Evolutionary conservation across 129 eudicot species (phyloP), one percentile per base, ranked within the genome.

Genomic region (Logfia minima): DNA sequence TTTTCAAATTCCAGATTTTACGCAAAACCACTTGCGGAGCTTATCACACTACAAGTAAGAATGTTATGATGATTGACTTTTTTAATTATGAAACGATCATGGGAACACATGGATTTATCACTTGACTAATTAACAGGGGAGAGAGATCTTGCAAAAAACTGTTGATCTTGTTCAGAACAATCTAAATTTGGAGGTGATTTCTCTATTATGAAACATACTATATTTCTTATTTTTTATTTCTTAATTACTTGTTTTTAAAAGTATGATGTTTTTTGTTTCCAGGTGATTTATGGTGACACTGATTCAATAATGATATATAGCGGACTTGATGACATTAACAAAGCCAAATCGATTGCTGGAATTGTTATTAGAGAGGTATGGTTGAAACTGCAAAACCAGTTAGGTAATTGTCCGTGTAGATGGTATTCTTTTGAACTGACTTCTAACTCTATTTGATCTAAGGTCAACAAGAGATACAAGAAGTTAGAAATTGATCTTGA

Each of bases 271-370:
- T 6, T 62, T 76, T 66, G 35, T 77, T 58, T 24, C 52, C 87
- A 93, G 98, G 98, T 93, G 71, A 91, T 95, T 22, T 95, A 95
- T 82, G 99, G 99, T 71, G 99, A 95, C 80, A 95, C 99, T 23
- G 99, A 95, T 88, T 95, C 99, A 65, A 95, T 95, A 58, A 95
- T 95, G 99, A 95, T 95, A 68, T 86, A 95, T 70, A 95, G 86
- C 13, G 99, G 99, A 53, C 96, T 92, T 78, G 97, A 95, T 74
- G 97, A 95, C 79, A 88, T 85, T 6, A 84, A 70, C 77, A 89
- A 95, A 85, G 97, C 97, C 62, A 92, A 92, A 79, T 77, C 82
- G 31, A 88, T 89, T 19, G 97, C 97, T 17, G 89, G 85, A 60
- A 92, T 86, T 88, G 97, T 95, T 79, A 95, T 95, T 79, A 89